Percentiles rank a stretch among this genome's conserved stretches.
Evolutionary conservation across 257 asterid species (phyloP).

Genomic region (Handroanthus guayacan): DNA sequence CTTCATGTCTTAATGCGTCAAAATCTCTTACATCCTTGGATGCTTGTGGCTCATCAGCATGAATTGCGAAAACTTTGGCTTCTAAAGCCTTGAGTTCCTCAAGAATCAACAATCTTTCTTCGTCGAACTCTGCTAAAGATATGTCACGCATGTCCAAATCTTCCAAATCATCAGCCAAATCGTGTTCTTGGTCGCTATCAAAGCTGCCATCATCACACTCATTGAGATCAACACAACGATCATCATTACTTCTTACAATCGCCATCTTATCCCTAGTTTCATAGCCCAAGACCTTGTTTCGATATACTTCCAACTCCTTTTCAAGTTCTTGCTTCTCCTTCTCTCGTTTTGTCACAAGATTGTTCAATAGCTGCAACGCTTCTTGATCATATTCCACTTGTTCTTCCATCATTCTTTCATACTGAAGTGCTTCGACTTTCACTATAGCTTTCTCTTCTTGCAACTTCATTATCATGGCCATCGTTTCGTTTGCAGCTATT

Average conservation of each 20-base stretch:
- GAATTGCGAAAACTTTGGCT: slow-evolving; percentile 53
- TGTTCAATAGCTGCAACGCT: slow-evolving; percentile 71
- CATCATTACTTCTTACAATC: slow-evolving; percentile 44
- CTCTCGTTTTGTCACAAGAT: slow-evolving; percentile 66
- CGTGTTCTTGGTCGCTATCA: slow-evolving; percentile 30
- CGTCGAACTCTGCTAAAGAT: slow-evolving; percentile 66
- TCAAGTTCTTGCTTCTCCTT: slow-evolving; percentile 71
- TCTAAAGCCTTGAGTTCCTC: slow-evolving; percentile 66
- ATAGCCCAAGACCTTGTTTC: slow-evolving; percentile 46
- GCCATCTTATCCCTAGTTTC: slow-evolving; percentile 46
- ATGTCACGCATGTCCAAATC: slow-evolving; percentile 33
- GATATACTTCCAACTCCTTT: slow-evolving; percentile 56
- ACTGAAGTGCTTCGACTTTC: slow-evolving; percentile 77
- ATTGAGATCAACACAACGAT: slow-evolving; percentile 41
- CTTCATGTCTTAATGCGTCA: not conserved
- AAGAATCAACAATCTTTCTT: slow-evolving; percentile 63
- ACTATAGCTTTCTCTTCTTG: slow-evolving; percentile 74
- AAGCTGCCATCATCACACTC: slow-evolving; percentile 25
- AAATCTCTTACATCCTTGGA: slow-evolving; percentile 38
- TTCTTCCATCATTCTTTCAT: slow-evolving; percentile 86
- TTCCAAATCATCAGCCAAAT: slow-evolving; percentile 27
- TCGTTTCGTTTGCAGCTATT: slow-evolving; percentile 61
- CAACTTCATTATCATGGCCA: slow-evolving; percentile 74
- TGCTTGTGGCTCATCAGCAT: slow-evolving; percentile 34
- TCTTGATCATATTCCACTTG: slow-evolving; percentile 84